Conservation (phyloP, 2,329 filamentous ascomycete species). For the Trichoderma simmonsii region DNA sequence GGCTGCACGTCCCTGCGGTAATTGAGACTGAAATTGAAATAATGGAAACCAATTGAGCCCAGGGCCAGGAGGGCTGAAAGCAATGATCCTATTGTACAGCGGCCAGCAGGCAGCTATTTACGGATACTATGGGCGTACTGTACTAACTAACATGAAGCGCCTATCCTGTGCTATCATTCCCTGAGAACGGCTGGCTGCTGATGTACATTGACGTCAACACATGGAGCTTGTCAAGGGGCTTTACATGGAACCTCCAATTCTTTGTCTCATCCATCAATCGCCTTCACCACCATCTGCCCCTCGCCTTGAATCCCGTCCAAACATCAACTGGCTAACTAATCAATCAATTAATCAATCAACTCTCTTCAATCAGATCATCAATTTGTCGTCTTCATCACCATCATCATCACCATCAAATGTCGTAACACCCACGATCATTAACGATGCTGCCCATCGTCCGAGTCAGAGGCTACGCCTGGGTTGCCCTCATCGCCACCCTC, state of each 20-base stretch:
- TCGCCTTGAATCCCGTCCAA: background rate
- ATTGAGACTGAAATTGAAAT: background rate
- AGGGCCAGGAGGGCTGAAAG: background rate
- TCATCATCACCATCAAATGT: background rate
- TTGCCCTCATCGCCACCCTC: conserved; percentile 12
- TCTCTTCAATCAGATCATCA: background rate
- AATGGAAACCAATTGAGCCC: background rate
- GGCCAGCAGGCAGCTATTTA: background rate
- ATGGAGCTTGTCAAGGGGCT: background rate
- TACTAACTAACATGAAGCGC: background rate
- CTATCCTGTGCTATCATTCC: background rate
- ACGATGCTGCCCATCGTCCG: background rate
- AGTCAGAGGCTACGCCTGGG: conserved; percentile 7
- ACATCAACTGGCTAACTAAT: background rate
- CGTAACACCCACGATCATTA: background rate
- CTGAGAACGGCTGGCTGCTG: background rate
- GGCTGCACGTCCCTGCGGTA: background rate
- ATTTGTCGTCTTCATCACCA: background rate
- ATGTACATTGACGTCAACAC: background rate
- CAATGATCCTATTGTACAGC: background rate
- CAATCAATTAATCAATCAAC: background rate
- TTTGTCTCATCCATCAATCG: background rate
- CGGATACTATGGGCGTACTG: background rate
- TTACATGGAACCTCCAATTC: background rate
- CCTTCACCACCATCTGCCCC: background rate